Conservation (phyloP, 78 protist genomes). For the Tieghemostelium lacteum region DNA sequence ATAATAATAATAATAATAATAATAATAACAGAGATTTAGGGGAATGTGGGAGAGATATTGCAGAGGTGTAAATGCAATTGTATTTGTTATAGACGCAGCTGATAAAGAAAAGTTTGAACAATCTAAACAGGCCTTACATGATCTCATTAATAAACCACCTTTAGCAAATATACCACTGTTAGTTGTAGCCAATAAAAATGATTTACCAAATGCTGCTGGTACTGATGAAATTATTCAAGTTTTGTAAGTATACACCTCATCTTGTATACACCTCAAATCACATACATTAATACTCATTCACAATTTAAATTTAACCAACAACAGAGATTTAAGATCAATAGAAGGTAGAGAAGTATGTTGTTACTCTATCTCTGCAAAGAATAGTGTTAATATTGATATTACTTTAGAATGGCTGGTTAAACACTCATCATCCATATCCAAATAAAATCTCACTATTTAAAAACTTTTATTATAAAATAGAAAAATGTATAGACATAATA, state of each 20-base stretch:
- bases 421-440: conserved; percentile 70
- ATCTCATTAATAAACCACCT: conserved; percentile 92
- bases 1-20: too few species aligned
- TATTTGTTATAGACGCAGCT: conserved; percentile 96
- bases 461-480: too few species aligned
- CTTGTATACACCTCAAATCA: not conserved
- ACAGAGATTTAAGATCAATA: conserved; percentile 78
- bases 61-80: conserved; percentile 96
- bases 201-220: conserved; percentile 85
- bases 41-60: conserved; percentile 98
- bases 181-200: conserved; percentile 98
- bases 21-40: not conserved
- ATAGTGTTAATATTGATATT: conserved; percentile 91
- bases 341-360: conserved; percentile 92
- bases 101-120: conserved; percentile 86
- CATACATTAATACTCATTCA: not conserved
- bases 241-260: conserved; percentile 62
- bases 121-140: conserved; percentile 87
- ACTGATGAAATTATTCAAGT: conserved; percentile 84
- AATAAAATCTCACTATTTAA: too few species aligned
- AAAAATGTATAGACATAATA: too few species aligned
- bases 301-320: not conserved
- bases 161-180: conserved; percentile 95
- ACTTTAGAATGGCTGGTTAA: conserved; percentile 94
- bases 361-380: conserved; percentile 94